A percentile compares a stretch with the other conserved stretches of the same genome.
Evolutionary conservation across 768 basidiomycete species (phyloP).

Genomic region (Leccinellum luteum): DNA sequence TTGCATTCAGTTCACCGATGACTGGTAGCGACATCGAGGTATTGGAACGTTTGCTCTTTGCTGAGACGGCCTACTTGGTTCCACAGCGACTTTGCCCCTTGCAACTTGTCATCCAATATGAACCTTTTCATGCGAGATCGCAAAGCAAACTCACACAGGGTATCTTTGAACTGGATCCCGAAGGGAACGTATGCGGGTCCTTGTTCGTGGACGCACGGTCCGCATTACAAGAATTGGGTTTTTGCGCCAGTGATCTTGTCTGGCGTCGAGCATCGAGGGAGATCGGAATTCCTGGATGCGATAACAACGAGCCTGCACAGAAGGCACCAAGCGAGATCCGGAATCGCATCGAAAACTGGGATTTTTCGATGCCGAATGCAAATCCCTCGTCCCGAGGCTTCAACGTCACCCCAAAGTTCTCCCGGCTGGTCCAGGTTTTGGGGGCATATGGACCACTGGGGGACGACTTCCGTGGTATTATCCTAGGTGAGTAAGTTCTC

Average conservation of each 20-base stretch:
- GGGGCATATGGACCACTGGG: conserved; percentile 52
- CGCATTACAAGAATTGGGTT: conserved; percentile 54
- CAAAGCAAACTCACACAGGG: conserved; percentile 46
- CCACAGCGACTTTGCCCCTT: conserved; percentile 38
- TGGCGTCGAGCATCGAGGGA: conserved; percentile 59
- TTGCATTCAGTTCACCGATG: conserved; percentile 37
- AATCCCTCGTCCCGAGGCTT: conserved; percentile 54
- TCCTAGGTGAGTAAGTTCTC: conserved; percentile 52
- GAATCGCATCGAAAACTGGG: conserved; percentile 55
- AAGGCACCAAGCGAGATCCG: conserved; percentile 28
- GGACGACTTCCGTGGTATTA: conserved; percentile 60
- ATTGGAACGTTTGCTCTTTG: conserved; percentile 40
- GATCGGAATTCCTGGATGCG: conserved; percentile 30
- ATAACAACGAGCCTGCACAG: conserved; percentile 32
- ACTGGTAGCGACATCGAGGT: conserved; percentile 32
- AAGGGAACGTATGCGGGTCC: conserved; percentile 36
- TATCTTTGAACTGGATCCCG: conserved; percentile 45
- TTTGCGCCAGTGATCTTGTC: conserved; percentile 66
- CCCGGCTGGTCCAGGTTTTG: conserved; percentile 57
- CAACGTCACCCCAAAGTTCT: conserved; percentile 70
- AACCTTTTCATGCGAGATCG: conserved; percentile 30
- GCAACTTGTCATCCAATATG: conserved; percentile 57
- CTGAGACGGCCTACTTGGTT: conserved; percentile 38
- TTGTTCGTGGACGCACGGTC: conserved; percentile 47
- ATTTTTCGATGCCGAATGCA: conserved; percentile 61